Percentiles rank a stretch among this genome's conserved stretches.
phyloP scores from a whole-genome alignment of 139 green algal genomes.

The Dunaliella sp. region DNA sequence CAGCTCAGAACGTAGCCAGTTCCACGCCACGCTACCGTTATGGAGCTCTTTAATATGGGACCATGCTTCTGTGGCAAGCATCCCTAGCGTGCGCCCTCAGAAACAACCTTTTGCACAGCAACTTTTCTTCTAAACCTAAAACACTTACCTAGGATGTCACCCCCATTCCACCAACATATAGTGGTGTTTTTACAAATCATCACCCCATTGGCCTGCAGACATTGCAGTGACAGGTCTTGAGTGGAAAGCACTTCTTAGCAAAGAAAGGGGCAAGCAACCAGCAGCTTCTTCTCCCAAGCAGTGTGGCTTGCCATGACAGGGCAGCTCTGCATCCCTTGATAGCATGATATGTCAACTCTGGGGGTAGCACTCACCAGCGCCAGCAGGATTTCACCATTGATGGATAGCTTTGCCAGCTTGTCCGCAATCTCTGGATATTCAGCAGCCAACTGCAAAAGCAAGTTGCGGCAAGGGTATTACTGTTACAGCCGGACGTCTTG shows the following conservation, averaged over 20 bases:
- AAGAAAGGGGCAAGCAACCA: background rate
- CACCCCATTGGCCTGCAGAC: conserved; percentile 43
- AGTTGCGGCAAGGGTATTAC: no score
- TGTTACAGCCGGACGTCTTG: no score
- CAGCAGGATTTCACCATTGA: conserved; percentile 50
- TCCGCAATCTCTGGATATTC: conserved; percentile 38
- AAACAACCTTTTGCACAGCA: no score
- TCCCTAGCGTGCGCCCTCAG: no score
- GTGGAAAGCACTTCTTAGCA: background rate
- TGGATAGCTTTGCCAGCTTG: conserved; percentile 17
- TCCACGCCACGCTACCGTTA: no score
- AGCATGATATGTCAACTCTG: background rate
- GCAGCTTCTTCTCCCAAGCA: background rate
- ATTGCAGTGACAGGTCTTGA: background rate
- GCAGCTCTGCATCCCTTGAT: background rate
- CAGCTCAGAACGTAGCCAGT: no score
- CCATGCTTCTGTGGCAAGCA: no score
- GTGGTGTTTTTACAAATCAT: conserved; percentile 62
- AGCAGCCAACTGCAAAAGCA: conserved; percentile 8
- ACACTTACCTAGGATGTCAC: conserved; percentile 44
- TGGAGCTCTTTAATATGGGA: no score
- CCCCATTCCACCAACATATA: conserved; percentile 46
- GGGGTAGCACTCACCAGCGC: no score
- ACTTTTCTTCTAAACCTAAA: no score
- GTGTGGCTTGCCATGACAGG: background rate